Evolutionary conservation across 305 asterid species (phyloP).

Genomic region (Fraxinus ornus): DNA sequence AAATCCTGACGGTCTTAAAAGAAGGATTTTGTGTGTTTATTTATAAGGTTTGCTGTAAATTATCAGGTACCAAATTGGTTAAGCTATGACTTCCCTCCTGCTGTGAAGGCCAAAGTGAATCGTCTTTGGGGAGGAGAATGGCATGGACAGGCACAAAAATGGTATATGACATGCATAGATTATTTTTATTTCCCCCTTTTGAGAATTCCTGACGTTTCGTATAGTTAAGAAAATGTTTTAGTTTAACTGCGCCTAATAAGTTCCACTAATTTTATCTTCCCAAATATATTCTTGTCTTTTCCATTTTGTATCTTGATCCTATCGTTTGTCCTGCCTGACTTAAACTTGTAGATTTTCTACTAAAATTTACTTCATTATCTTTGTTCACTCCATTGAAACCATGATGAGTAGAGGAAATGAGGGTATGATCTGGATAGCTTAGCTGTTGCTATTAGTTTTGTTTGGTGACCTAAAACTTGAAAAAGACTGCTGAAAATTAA

Average conservation of each 20-base stretch:
- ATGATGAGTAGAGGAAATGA: background rate
- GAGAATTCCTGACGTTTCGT: background rate
- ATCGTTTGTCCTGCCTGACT: background rate
- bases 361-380: background rate
- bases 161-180: slow-evolving; percentile 43
- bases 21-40: slow-evolving; percentile 3
- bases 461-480: background rate
- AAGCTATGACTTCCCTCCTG: slow-evolving; percentile 91
- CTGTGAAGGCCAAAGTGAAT: slow-evolving; percentile 90
- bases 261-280: background rate
- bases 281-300: background rate
- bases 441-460: background rate
- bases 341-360: background rate
- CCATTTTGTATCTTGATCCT: background rate
- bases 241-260: background rate
- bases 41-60: slow-evolving; percentile 21
- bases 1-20: background rate
- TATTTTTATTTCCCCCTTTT: background rate
- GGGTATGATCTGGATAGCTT: background rate
- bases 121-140: slow-evolving; percentile 99
- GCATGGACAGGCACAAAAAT: slow-evolving; percentile 98
- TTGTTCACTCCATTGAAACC: background rate
- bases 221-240: background rate
- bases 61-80: slow-evolving; percentile 84
- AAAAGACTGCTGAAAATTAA: background rate